phyloP scores from a whole-genome alignment of 805 yeast species.

The Debaryomyces prosopidis region DNA sequence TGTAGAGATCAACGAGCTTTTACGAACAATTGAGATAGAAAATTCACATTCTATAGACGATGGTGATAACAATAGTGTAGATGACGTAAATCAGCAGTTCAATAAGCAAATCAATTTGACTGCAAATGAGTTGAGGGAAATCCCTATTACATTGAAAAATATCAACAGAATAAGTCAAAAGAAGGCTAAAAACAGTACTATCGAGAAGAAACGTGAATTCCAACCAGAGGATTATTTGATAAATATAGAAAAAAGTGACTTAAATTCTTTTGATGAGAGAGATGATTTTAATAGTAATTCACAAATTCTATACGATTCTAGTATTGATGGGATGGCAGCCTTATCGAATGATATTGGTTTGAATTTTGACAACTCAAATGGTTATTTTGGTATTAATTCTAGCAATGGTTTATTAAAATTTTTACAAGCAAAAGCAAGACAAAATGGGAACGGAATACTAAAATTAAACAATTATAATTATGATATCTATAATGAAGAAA shows the following conservation, averaged over 20 bases:
- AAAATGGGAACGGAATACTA: slow-evolving; percentile 22
- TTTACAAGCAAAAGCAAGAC: slow-evolving; percentile 34
- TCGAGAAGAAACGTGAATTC: slow-evolving; percentile 9
- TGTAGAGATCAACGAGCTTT: slow-evolving; percentile 8
- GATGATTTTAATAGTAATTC: slow-evolving; percentile 10
- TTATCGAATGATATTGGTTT: slow-evolving; percentile 33
- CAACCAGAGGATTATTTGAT: slow-evolving; percentile 20
- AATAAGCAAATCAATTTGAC: slow-evolving; percentile 16
- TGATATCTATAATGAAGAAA: slow-evolving; percentile 9
- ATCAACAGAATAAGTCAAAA: slow-evolving; percentile 15
- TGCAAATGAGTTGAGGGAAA: slow-evolving; percentile 13
- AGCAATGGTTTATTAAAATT: slow-evolving; percentile 55
- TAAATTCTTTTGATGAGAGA: slow-evolving; percentile 19
- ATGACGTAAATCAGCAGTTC: slow-evolving; percentile 7
- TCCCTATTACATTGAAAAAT: slow-evolving; percentile 16
- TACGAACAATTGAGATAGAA: slow-evolving; percentile 12
- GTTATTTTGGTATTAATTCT: slow-evolving; percentile 68
- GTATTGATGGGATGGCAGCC: slow-evolving; percentile 68
- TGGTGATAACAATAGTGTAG: background rate
- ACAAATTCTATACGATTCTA: slow-evolving; percentile 15
- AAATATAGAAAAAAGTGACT: slow-evolving; percentile 17
- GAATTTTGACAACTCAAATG: slow-evolving; percentile 39
- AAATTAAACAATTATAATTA: slow-evolving; percentile 14
- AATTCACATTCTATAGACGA: background rate
- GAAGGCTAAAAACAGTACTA: slow-evolving; percentile 9